These are phyloP conservation scores for Ophiostoma ips DNA, from an alignment of 2,329 filamentous ascomycete genomes.

Conservation along the genomic window DNA sequence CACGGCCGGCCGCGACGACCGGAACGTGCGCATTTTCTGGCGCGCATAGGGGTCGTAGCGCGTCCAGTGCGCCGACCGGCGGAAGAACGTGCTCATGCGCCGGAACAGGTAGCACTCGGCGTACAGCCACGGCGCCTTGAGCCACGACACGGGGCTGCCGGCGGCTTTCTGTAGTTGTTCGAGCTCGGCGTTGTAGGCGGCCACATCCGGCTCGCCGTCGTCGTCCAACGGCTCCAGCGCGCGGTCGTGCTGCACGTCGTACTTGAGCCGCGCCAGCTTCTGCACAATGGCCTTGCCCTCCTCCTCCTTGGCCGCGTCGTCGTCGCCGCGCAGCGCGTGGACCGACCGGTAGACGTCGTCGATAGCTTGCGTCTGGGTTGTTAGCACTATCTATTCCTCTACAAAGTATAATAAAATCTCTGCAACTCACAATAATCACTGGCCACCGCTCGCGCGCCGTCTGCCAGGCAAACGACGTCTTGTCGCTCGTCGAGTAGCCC, in stretches of 20 bases:
- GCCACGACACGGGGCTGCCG: constrained; percentile 59
- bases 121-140: constrained; percentile 76
- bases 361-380: constrained; percentile 65
- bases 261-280: constrained; percentile 71
- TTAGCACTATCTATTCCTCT: not conserved
- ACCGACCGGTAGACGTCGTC: constrained; percentile 82
- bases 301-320: constrained; percentile 46
- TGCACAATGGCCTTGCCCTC: constrained; percentile 83
- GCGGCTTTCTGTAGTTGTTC: constrained; percentile 36
- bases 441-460: constrained; percentile 87
- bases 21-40: constrained; percentile 86
- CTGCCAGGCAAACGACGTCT: constrained; percentile 71
- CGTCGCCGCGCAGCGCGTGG: constrained; percentile 40
- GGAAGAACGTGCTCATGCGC: constrained; percentile 72
- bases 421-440: constrained; percentile 40
- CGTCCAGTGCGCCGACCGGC: constrained; percentile 69
- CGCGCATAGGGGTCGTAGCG: constrained; percentile 76
- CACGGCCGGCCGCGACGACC: constrained; percentile 65
- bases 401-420: not conserved
- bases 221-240: constrained; percentile 40
- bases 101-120: constrained; percentile 89
- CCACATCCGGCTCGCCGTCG: constrained; percentile 64
- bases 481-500: constrained; percentile 63
- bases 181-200: constrained; percentile 75
- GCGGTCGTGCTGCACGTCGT: constrained; percentile 85